Percentiles rank a stretch among this genome's conserved stretches.
phyloP scores from a whole-genome alignment of 768 basidiomycete species.

The Tephrocybe sp. region DNA sequence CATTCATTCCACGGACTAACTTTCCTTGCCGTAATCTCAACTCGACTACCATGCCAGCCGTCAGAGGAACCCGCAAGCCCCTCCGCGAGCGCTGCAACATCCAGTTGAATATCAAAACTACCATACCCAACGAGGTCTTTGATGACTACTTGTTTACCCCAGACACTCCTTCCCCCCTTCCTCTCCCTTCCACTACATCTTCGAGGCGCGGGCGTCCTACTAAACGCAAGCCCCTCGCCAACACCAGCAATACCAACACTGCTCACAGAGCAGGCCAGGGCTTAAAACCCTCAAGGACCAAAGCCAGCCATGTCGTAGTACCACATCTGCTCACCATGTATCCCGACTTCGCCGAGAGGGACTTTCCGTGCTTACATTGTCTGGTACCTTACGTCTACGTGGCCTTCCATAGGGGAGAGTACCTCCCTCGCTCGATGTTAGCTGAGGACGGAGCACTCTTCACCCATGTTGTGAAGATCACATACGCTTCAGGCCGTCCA shows the following conservation, averaged over 20 bases:
- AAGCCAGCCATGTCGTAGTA: too few relatives aligned
- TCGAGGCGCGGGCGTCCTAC: constrained; percentile 1
- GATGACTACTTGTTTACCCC: background rate
- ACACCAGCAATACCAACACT: constrained; percentile 5
- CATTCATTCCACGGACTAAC: background rate
- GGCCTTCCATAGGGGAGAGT: constrained; percentile 15
- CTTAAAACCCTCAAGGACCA: background rate
- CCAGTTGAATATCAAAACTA: constrained; percentile 18
- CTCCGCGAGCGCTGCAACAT: constrained; percentile 26
- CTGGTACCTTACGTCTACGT: constrained; percentile 22
- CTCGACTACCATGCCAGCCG: constrained; percentile 17
- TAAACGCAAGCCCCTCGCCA: constrained; percentile 8
- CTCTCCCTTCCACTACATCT: background rate
- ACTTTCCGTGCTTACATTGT: constrained; percentile 17
- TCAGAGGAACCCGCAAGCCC: constrained; percentile 14
- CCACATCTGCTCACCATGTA: constrained; percentile 16
- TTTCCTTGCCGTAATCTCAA: background rate
- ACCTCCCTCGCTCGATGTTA: constrained; percentile 15
- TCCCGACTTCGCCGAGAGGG: constrained; percentile 4
- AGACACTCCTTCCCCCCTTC: background rate
- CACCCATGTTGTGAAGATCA: constrained; percentile 25
- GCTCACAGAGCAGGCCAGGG: background rate
- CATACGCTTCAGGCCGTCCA: constrained; percentile 2
- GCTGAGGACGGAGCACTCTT: constrained; percentile 18
- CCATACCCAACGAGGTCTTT: constrained; percentile 12